Percentiles rank a stretch among this genome's conserved stretches.
Evolutionary conservation across 805 yeast species (phyloP).

Genomic region (Saccharomycopsis sp.): DNA sequence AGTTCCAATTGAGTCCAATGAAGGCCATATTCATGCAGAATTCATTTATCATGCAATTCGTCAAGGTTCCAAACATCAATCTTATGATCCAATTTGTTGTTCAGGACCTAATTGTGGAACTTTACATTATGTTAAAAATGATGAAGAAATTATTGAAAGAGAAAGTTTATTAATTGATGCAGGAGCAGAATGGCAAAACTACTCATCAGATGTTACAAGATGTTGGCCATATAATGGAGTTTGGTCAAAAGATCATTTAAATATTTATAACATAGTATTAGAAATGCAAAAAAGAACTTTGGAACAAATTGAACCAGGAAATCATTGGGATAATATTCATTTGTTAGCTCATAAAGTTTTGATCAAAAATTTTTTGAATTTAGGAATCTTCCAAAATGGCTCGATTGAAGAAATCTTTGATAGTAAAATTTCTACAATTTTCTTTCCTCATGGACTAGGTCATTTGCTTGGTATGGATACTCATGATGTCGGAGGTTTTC

Average conservation of each 20-base stretch:
- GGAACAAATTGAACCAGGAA: conserved; percentile 72
- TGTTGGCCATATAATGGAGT: conserved; percentile 88
- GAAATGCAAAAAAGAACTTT: conserved; percentile 75
- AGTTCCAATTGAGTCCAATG: conserved; percentile 74
- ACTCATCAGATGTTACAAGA: conserved; percentile 90
- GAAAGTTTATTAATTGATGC: conserved; percentile 81
- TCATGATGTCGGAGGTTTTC: conserved; percentile 87
- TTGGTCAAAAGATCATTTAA: conserved; percentile 82
- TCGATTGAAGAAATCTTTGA: conserved; percentile 56
- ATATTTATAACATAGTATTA: conserved; percentile 65
- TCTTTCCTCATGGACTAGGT: conserved; percentile 94
- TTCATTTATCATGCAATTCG: conserved; percentile 87
- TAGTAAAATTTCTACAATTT: conserved; percentile 62
- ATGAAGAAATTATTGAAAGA: conserved; percentile 44
- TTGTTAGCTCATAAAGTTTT: conserved; percentile 67
- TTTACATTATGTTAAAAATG: conserved; percentile 80
- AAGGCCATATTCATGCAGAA: conserved; percentile 92
- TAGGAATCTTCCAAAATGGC: conserved; percentile 66
- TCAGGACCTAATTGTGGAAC: conserved; percentile 89
- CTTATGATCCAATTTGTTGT: conserved; percentile 95
- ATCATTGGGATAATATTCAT: conserved; percentile 77
- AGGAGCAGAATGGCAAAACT: conserved; percentile 94
- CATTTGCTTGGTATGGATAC: conserved; percentile 92
- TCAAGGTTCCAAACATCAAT: conserved; percentile 82
- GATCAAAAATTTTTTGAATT: conserved; percentile 53